Evolutionary conservation across 2,329 filamentous ascomycete species (phyloP).

Genomic region (Arachnomyces sp.): DNA sequence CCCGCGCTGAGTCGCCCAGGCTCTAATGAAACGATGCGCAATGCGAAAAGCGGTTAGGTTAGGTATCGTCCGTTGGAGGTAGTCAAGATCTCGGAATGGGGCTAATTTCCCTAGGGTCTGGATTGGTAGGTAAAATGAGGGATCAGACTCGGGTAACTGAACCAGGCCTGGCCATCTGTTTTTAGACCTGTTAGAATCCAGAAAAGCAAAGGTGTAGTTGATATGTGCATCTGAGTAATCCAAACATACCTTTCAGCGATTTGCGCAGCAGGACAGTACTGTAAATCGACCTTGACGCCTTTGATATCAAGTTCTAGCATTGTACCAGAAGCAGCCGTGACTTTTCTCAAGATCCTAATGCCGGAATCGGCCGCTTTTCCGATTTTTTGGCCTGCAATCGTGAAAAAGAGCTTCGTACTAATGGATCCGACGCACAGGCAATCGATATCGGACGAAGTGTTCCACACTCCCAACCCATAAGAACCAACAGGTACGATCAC

Average conservation of each 20-base stretch:
- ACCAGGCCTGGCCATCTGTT: conserved; percentile 31
- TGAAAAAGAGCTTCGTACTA: conserved; percentile 55
- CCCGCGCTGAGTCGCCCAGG: conserved; percentile 56
- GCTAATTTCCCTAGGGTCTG: conserved; percentile 57
- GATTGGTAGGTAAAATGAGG: conserved; percentile 49
- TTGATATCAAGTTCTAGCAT: conserved; percentile 58
- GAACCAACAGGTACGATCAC: conserved; percentile 58
- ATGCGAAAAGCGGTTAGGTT: conserved; percentile 51
- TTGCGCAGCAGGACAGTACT: conserved; percentile 55
- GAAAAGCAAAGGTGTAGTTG: neutral
- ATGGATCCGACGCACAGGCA: conserved; percentile 59
- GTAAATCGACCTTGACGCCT: conserved; percentile 55
- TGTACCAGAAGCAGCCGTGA: conserved; percentile 52
- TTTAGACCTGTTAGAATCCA: neutral
- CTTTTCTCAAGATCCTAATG: conserved; percentile 49
- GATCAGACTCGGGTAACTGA: conserved; percentile 43
- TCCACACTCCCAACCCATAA: conserved; percentile 58
- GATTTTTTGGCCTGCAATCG: conserved; percentile 50
- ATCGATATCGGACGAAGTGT: conserved; percentile 54
- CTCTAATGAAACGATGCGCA: conserved; percentile 53
- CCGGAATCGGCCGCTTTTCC: conserved; percentile 38
- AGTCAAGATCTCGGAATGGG: conserved; percentile 54
- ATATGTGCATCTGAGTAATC: neutral
- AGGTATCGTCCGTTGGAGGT: conserved; percentile 54
- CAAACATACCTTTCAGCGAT: conserved; percentile 43